Evolutionary conservation across 192 early-diverging fungal genomes (phyloP).

Genomic region (Backusella mclennaniae): DNA sequence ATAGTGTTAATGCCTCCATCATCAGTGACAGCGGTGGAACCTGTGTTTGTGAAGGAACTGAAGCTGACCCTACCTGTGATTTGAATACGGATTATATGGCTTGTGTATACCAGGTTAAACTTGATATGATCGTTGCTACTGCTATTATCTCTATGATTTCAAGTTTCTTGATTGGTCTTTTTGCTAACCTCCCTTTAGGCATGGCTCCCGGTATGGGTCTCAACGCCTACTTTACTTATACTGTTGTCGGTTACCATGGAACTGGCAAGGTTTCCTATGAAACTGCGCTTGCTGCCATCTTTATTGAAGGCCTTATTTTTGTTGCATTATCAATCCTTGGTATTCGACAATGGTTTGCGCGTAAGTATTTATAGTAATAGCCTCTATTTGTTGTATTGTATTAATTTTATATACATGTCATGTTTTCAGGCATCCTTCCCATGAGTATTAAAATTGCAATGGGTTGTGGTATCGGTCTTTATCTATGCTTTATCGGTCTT

Average conservation of each 20-base stretch:
- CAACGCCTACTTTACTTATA: slow-evolving; percentile 84
- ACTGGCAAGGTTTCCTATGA: slow-evolving; percentile 67
- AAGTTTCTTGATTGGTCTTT: slow-evolving; percentile 61
- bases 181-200: slow-evolving; percentile 77
- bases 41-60: slow-evolving; percentile 63
- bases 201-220: slow-evolving; percentile 83
- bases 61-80: slow-evolving; percentile 55
- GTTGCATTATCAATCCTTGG: slow-evolving; percentile 72
- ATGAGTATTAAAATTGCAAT: slow-evolving; percentile 71
- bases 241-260: slow-evolving; percentile 78
- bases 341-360: slow-evolving; percentile 78
- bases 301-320: slow-evolving; percentile 81
- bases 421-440: slow-evolving; percentile 49
- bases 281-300: slow-evolving; percentile 72
- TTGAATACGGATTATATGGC: slow-evolving; percentile 56
- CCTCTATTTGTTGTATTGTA: not conserved
- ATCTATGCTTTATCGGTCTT: slow-evolving; percentile 76
- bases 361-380: slow-evolving; percentile 7
- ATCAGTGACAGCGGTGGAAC: slow-evolving; percentile 75
- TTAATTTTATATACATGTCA: not conserved
- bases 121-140: slow-evolving; percentile 75
- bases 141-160: slow-evolving; percentile 65
- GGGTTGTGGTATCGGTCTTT: slow-evolving; percentile 75
- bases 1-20: slow-evolving; percentile 63
- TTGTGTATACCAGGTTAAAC: slow-evolving; percentile 61